These are phyloP conservation scores for Noccaea caerulescens DNA, from an alignment of 345 rosid genomes.

Conservation along the genomic window DNA sequence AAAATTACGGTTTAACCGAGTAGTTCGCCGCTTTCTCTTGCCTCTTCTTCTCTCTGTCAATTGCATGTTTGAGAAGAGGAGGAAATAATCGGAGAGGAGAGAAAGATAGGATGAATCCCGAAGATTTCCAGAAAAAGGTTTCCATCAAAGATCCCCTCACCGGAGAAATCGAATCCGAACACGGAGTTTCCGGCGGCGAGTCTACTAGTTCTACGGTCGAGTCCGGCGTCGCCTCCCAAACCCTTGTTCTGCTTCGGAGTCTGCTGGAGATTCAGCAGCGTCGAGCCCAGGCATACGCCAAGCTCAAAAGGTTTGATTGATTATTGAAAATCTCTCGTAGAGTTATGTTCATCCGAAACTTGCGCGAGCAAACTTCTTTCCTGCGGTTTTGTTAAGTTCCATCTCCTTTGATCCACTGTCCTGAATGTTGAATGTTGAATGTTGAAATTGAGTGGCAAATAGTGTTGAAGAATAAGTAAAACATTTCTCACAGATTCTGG, in stretches of 20 bases:
- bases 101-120: constrained; percentile 44
- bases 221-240: constrained; percentile 40
- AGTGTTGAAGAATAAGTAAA: neutral
- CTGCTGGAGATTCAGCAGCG: constrained; percentile 78
- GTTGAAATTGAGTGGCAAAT: neutral
- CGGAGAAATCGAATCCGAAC: constrained; percentile 26
- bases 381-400: neutral
- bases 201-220: constrained; percentile 8
- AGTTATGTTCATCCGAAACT: neutral
- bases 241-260: constrained; percentile 60
- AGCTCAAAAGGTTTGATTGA: constrained; percentile 61
- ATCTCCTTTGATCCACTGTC: neutral
- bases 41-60: constrained; percentile 2
- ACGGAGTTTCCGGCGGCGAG: neutral
- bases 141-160: constrained; percentile 55
- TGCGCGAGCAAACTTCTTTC: neutral
- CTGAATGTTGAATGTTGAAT: neutral
- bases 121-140: constrained; percentile 77
- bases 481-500: neutral
- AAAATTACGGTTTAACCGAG: constrained; percentile 7
- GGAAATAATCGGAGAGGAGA: constrained; percentile 30
- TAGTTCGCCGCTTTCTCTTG: neutral
- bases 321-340: neutral
- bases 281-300: constrained; percentile 85
- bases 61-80: constrained; percentile 26